Evolutionary conservation across 225 moss, liverwort and hornwort genomes (phyloP).

Genomic region (Polytrichum commune): DNA sequence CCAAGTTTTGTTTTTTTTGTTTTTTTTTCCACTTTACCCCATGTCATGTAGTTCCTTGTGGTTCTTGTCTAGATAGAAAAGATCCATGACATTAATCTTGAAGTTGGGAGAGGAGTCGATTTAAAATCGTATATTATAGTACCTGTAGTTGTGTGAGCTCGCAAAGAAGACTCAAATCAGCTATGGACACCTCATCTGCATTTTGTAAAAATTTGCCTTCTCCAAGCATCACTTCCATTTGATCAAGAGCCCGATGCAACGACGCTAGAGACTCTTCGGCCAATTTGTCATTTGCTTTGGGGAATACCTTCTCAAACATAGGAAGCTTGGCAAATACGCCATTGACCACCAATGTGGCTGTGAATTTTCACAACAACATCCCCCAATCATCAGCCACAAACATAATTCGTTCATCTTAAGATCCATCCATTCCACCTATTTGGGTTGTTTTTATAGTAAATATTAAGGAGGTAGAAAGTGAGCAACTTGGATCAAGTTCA

Average conservation of each 20-base stretch:
- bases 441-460: too few species aligned
- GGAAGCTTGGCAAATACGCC: conserved; percentile 15
- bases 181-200: conserved; percentile 30
- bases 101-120: too few species aligned
- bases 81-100: too few species aligned
- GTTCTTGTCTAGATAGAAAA: too few species aligned
- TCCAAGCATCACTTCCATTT: conserved; percentile 26
- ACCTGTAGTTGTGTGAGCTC: conserved; percentile 21
- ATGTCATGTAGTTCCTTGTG: too few species aligned
- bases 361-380: neutral
- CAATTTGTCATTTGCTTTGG: neutral
- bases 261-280: conserved; percentile 3
- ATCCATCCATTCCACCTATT: neutral
- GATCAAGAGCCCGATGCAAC: conserved; percentile 15
- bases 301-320: neutral
- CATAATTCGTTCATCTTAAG: neutral
- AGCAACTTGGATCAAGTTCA: too few species aligned
- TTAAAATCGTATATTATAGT: neutral
- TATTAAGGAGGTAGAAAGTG: too few species aligned
- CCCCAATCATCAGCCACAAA: neutral
- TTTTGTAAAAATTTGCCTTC: conserved; percentile 29
- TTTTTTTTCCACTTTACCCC: too few species aligned
- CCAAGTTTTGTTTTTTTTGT: too few species aligned
- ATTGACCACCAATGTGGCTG: conserved; percentile 18
- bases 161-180: conserved; percentile 32